Evolutionary conservation across 2,329 filamentous ascomycete species (phyloP).

Genomic region (Monosporascus sp.): DNA sequence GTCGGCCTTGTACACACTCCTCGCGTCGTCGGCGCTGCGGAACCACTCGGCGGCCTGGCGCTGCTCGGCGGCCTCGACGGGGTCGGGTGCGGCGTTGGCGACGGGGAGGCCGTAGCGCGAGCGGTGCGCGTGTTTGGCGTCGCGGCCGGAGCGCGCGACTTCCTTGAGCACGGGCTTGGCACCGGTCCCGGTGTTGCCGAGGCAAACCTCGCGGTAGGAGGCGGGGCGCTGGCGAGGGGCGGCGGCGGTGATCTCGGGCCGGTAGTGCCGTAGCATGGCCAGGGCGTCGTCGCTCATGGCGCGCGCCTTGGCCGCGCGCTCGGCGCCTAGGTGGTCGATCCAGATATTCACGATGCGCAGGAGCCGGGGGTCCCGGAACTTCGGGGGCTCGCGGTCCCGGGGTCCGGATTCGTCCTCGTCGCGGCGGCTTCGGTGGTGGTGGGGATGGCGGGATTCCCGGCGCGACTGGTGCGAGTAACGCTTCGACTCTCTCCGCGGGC

Average conservation of each 20-base stretch:
- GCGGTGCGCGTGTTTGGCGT: conserved; percentile 6
- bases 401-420: background rate
- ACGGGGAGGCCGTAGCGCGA: conserved; percentile 21
- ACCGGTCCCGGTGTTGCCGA: too few relatives aligned
- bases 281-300: conserved; percentile 14
- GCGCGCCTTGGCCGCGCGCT: conserved; percentile 14
- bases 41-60: conserved; percentile 11
- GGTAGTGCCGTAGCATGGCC: conserved; percentile 10
- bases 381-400: background rate
- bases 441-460: background rate
- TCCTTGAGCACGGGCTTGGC: too few relatives aligned
- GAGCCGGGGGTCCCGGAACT: conserved; percentile 27
- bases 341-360: conserved; percentile 37
- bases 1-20: conserved; percentile 22
- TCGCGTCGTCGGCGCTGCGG: background rate
- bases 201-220: too few relatives aligned
- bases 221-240: conserved; percentile 10
- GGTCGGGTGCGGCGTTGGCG: conserved; percentile 11
- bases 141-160: background rate
- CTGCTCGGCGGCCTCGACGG: conserved; percentile 11
- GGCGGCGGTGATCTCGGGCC: conserved; percentile 9
- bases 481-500: too few relatives aligned
- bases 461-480: too few relatives aligned
- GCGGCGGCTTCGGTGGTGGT: background rate
- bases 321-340: conserved; percentile 29